phyloP scores from a whole-genome alignment of 139 green algal genomes.

The Microglena sp. region DNA sequence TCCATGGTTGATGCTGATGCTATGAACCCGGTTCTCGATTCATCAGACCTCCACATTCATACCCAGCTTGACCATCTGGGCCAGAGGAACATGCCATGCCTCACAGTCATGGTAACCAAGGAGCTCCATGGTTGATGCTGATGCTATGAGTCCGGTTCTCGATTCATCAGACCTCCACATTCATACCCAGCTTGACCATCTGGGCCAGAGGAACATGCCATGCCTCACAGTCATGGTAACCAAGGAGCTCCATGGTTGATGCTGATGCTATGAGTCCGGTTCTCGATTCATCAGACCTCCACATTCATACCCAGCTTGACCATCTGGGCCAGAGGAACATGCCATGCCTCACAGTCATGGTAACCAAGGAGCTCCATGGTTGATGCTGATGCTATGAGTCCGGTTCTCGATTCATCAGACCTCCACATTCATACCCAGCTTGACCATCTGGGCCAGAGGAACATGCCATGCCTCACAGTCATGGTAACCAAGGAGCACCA shows the following conservation, averaged over 20 bases:
- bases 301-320: slow-evolving; percentile 25
- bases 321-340: slow-evolving; percentile 13
- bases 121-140: too few relatives aligned
- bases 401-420: too few relatives aligned
- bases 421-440: slow-evolving; percentile 21
- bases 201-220: slow-evolving; percentile 16
- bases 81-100: slow-evolving; percentile 14
- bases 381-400: too few relatives aligned
- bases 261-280: too few relatives aligned
- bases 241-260: slow-evolving; percentile 11
- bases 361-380: slow-evolving; percentile 13
- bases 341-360: slow-evolving; percentile 18
- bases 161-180: slow-evolving; percentile 10
- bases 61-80: slow-evolving; percentile 22
- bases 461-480: slow-evolving; percentile 21
- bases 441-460: slow-evolving; percentile 15
- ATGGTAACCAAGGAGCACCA: too few relatives aligned
- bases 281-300: slow-evolving; percentile 9
- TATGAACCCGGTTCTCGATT: too few relatives aligned
- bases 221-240: slow-evolving; percentile 15
- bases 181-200: slow-evolving; percentile 26
- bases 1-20: too few relatives aligned
- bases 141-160: too few relatives aligned
- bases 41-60: slow-evolving; percentile 15
- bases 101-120: slow-evolving; percentile 17